phyloP scores from a whole-genome alignment of 2,329 filamentous ascomycete genomes.

The Diaporthe sp. region DNA sequence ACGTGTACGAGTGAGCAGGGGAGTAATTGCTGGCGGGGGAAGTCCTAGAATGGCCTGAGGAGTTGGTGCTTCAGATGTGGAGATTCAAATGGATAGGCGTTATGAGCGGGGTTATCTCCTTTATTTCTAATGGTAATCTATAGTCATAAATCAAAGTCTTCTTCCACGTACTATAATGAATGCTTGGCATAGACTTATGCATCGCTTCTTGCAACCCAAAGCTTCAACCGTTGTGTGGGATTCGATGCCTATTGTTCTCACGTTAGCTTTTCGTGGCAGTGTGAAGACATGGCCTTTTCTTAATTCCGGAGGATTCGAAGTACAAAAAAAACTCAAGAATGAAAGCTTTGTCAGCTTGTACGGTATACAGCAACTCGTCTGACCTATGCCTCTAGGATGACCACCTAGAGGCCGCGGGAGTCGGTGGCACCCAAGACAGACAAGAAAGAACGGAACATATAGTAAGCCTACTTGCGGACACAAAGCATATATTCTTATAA shows the following conservation, averaged over 20 bases:
- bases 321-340: too few relatives aligned
- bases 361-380: too few relatives aligned
- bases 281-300: too few relatives aligned
- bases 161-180: neutral
- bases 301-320: too few relatives aligned
- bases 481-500: neutral
- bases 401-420: neutral
- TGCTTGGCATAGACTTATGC: neutral
- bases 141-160: neutral
- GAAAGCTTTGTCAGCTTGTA: too few relatives aligned
- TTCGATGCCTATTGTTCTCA: too few relatives aligned
- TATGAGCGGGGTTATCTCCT: neutral
- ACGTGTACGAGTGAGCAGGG: slow-evolving; percentile 34
- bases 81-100: neutral
- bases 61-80: neutral
- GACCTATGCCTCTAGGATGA: too few relatives aligned
- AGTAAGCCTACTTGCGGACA: neutral
- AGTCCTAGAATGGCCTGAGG: too few relatives aligned
- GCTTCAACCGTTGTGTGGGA: neutral
- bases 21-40: neutral
- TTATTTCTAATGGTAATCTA: neutral
- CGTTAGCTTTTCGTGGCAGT: too few relatives aligned
- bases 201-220: neutral
- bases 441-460: neutral
- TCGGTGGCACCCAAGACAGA: neutral